Base-by-base conservation (phyloP, 345 rosid genomes). In the Gossypium anomalum region DNA sequence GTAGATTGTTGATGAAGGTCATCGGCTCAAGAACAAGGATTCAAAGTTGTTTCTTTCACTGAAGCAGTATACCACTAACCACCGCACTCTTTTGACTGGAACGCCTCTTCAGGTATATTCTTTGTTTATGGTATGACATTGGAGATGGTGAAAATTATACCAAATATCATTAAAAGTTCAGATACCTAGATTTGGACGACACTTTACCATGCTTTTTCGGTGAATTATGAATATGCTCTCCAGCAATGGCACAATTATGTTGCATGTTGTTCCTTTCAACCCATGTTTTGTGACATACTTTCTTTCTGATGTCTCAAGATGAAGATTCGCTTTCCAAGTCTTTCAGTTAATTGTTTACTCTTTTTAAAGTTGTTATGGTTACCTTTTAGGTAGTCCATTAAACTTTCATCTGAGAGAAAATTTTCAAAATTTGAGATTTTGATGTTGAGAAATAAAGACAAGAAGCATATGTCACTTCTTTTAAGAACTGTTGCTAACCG, bases 1-100 rank as follows among this genome's bases (percentile, higher is more conserved):
- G 75, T 83, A 96, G 99, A 96, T 96, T 82, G 99, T 96, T 72
- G 99, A 96, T 86, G 99, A 96, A 87, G 99, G 99, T 73, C 99
- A 96, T 83, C 97, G 99, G 48, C 87, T 96, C 64, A 96, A 96
- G 88, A 96, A 96, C 75, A 96, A 96, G 86, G 99, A 96, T 76
- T 93, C 98, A 52, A 96, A 93, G 81, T 86, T 96, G 80, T 96
- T 93, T 85, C 83, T 85, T 71, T 87, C 97, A 17, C 49, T 96
- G 88, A 96, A 87, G 82, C 99, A 93, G 81, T 96, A 92, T 82
- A 80, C 85, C 47, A 93, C 93, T 80, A 84, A 87, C 73, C 99
- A 96, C 80, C 97, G 99, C 47, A 88, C 86, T 71, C 98, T 96
- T 73, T 87, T 96, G 84, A 96, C 99, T 62, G 99, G 99, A 83